A percentile compares a stretch with the other conserved stretches of the same genome.
Conservation (phyloP, 805 yeast genomes). For the Pichia nakasei region DNA sequence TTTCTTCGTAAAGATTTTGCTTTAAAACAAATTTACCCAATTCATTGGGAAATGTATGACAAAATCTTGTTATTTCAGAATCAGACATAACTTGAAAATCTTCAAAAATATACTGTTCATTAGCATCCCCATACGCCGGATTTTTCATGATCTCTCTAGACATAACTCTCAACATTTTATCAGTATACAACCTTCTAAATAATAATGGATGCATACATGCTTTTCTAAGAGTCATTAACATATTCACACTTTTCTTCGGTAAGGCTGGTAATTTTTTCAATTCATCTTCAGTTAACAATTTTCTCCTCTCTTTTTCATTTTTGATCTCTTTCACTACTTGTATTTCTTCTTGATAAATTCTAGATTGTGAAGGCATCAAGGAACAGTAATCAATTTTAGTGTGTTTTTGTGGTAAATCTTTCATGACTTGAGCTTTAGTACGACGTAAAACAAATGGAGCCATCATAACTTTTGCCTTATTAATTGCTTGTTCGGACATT, state of each 20-base stretch:
- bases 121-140: constrained; percentile 70
- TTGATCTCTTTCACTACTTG: constrained; percentile 33
- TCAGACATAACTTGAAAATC: constrained; percentile 96
- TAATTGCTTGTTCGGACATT: constrained; percentile 82
- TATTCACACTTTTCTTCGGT: constrained; percentile 37
- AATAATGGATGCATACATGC: constrained; percentile 89
- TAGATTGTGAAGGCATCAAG: constrained; percentile 44
- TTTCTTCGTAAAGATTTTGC: constrained; percentile 42
- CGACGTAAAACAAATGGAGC: constrained; percentile 93
- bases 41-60: constrained; percentile 64
- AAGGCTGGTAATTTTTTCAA: constrained; percentile 26
- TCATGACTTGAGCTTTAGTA: constrained; percentile 83
- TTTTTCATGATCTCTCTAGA: constrained; percentile 71
- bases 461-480: constrained; percentile 96
- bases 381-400: constrained; percentile 60
- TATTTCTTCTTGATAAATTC: constrained; percentile 56
- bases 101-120: constrained; percentile 67
- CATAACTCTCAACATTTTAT: constrained; percentile 53
- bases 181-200: constrained; percentile 58
- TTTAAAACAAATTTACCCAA: constrained; percentile 45
- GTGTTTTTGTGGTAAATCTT: constrained; percentile 74
- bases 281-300: constrained; percentile 25
- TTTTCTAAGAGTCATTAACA: constrained; percentile 82
- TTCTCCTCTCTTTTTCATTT: constrained; percentile 37
- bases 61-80: constrained; percentile 70